Conservation (phyloP, 2,329 filamentous ascomycete species). For the Cladosporium sp. region DNA sequence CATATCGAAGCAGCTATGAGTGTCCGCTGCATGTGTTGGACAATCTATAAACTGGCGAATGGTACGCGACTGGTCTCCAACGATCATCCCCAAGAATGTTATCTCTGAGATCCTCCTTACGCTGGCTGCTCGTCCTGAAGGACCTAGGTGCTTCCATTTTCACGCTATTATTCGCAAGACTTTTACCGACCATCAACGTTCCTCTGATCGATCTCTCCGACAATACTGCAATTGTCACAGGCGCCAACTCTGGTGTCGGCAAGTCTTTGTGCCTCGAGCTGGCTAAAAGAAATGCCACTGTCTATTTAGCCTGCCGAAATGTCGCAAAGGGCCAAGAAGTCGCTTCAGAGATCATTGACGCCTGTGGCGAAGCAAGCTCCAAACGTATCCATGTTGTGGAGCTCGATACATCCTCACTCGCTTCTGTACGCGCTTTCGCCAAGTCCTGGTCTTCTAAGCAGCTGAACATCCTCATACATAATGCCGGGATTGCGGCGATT, state of each 20-base stretch:
- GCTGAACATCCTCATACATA: conserved; percentile 40
- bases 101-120: not conserved
- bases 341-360: conserved; percentile 12
- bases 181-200: not conserved
- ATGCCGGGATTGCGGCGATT: conserved; percentile 36
- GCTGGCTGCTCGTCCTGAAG: not conserved
- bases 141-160: not conserved
- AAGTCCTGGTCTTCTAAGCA: conserved; percentile 31
- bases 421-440: conserved; percentile 23
- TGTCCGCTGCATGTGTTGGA: not conserved
- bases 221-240: conserved; percentile 24
- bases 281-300: conserved; percentile 14
- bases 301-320: conserved; percentile 20
- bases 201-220: conserved; percentile 12
- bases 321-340: conserved; percentile 14
- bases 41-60: not conserved
- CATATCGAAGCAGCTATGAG: not conserved
- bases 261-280: conserved; percentile 20
- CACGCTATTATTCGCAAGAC: not conserved
- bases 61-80: not conserved
- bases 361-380: not conserved
- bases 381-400: conserved; percentile 29
- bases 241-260: conserved; percentile 25
- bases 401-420: conserved; percentile 24
- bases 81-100: not conserved